phyloP scores from a whole-genome alignment of 176 grass and related monocot species.

The Lolium perenne region DNA sequence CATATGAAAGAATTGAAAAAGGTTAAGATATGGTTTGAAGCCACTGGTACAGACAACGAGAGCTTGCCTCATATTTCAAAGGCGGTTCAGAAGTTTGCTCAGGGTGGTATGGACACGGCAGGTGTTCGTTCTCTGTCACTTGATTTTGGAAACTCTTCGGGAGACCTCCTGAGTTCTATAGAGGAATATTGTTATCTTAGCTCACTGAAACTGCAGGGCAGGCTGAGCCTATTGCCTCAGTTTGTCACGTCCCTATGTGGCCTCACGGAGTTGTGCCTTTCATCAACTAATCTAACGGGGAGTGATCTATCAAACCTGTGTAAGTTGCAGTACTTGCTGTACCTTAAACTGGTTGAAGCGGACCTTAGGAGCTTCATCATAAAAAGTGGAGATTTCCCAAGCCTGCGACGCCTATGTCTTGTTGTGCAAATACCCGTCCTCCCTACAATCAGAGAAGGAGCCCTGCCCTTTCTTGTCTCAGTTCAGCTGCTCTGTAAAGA shows the following conservation, averaged over 20 bases:
- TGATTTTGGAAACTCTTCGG: background rate
- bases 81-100: constrained; percentile 21
- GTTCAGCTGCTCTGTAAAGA: background rate
- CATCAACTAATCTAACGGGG: background rate
- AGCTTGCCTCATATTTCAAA: constrained; percentile 1
- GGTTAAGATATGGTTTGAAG: constrained; percentile 15
- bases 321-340: background rate
- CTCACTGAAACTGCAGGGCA: constrained; percentile 6
- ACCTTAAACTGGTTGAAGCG: constrained; percentile 8
- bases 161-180: background rate
- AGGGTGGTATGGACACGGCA: constrained; percentile 14
- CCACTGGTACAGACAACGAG: background rate
- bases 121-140: background rate
- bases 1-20: constrained; percentile 17
- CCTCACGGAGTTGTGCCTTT: constrained; percentile 14
- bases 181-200: constrained; percentile 4
- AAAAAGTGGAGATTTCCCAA: background rate
- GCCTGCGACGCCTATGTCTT: background rate
- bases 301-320: background rate
- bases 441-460: constrained; percentile 5
- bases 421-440: background rate
- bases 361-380: background rate
- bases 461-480: constrained; percentile 23
- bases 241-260: background rate
- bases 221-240: background rate